phyloP scores from a whole-genome alignment of 2,329 filamentous ascomycete species.

The Fusarium abutilonis region DNA sequence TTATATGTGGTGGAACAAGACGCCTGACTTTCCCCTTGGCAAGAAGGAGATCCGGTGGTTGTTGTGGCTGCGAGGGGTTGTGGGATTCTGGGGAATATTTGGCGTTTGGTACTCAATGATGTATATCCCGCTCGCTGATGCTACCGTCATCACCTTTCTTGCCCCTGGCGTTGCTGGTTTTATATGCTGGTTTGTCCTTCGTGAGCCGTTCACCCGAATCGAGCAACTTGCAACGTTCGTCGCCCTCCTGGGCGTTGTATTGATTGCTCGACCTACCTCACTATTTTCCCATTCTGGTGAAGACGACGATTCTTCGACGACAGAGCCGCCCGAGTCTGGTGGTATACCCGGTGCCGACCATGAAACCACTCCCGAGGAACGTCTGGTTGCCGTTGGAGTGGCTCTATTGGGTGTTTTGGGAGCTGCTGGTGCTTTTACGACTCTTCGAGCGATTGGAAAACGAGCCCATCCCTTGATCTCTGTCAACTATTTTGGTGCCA shows the following conservation, averaged over 20 bases:
- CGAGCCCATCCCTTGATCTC: slow-evolving; percentile 84
- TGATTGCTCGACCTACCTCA: slow-evolving; percentile 79
- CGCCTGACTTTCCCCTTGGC: slow-evolving; percentile 77
- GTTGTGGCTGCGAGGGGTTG: slow-evolving; percentile 73
- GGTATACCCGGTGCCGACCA: slow-evolving; percentile 49
- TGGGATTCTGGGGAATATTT: slow-evolving; percentile 81
- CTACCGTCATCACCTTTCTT: slow-evolving; percentile 89
- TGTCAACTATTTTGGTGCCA: slow-evolving; percentile 83
- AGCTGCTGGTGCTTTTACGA: slow-evolving; percentile 76
- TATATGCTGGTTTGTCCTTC: slow-evolving; percentile 77
- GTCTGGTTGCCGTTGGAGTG: slow-evolving; percentile 74
- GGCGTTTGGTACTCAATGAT: slow-evolving; percentile 74
- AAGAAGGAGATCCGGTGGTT: slow-evolving; percentile 71
- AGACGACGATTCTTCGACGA: slow-evolving; percentile 33
- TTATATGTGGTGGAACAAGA: slow-evolving; percentile 78
- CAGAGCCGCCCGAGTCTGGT: slow-evolving; percentile 25
- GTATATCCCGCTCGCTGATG: slow-evolving; percentile 86
- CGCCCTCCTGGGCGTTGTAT: slow-evolving; percentile 80
- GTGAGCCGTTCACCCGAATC: slow-evolving; percentile 79
- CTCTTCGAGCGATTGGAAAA: slow-evolving; percentile 81
- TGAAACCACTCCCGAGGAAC: slow-evolving; percentile 67
- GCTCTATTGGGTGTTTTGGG: slow-evolving; percentile 83
- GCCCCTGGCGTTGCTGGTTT: slow-evolving; percentile 82
- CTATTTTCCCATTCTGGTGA: slow-evolving; percentile 55
- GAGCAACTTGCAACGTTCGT: slow-evolving; percentile 81